Base-by-base conservation (phyloP, 192 early-diverging fungal genomes). In the Cladochytrium replicatum region DNA sequence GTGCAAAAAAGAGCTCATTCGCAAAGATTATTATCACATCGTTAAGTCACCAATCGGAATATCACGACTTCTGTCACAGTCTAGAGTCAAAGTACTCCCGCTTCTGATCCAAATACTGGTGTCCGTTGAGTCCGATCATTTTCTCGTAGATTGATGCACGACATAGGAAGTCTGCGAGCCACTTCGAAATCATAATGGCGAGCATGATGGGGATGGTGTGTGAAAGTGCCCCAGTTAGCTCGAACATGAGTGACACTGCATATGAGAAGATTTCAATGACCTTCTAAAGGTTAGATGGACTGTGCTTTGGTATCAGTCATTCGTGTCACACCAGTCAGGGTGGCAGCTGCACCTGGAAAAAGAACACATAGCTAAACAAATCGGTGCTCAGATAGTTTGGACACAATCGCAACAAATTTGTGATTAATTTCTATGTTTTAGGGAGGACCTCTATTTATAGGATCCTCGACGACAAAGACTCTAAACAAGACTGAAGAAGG, bases 171-270 rank as follows among this genome's bases (percentile, higher is more conserved):
- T 89, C 84, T 21, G 80, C 78, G 42, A 82, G 72, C 85, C 85
- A 89, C 54, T 86, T 86, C 31, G 69, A 54, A 2, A 60, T 56
- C 61, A 76, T 61, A 13, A 76, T 63, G 2, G 69, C 61, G 17
- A 64, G 32, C 64, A 76, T 76, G 21, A 76, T 64, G 0, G 74
- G 74, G 4, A 94, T 32, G 52, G 84, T 75, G 59, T 94, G 97
- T 9, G 86, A 87, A 21, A 99, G 64, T 1, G 93, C 88, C 13
- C 92, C 92, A 0, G 96, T 99, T 48, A 99, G 68, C 59, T 99
- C 96, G 66, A 96, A 99, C 91, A 97, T 94, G 61, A 72, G 49
- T 2, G 64, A 66, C 29, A 76, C 64, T n/a, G 88, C 62, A 25
- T 80, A 81, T 2, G 85, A 74, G 60, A 41, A 2, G 46, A n/a